phyloP scores from a whole-genome alignment of 1,139 yeast genomes.

The Yamadazyma triangularis region DNA sequence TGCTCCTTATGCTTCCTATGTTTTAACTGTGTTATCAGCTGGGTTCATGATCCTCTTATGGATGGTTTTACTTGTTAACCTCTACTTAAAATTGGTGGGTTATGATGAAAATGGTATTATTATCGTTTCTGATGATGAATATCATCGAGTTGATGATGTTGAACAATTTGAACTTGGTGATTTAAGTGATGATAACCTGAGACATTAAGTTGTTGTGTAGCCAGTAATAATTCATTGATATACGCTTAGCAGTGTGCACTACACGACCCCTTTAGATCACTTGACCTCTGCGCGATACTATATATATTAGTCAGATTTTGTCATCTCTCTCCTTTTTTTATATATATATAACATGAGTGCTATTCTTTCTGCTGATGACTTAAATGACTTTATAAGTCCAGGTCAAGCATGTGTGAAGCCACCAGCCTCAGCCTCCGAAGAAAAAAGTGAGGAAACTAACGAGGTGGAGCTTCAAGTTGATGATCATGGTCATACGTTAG shows the following conservation, averaged over 20 bases:
- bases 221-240: too few relatives aligned
- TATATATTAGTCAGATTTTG: slow-evolving; percentile 7
- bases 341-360: slow-evolving; percentile 69
- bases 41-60: slow-evolving; percentile 71
- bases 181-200: slow-evolving; percentile 23
- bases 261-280: too few relatives aligned
- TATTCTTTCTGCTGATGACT: slow-evolving; percentile 77
- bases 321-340: too few relatives aligned
- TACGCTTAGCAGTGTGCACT: too few relatives aligned
- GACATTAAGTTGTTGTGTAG: too few relatives aligned
- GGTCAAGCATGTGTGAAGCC: slow-evolving; percentile 92
- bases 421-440: slow-evolving; percentile 7
- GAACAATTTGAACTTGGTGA: slow-evolving; percentile 35
- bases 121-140: slow-evolving; percentile 4
- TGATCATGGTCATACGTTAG: slow-evolving; percentile 62
- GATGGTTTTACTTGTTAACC: slow-evolving; percentile 51
- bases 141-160: slow-evolving; percentile 15
- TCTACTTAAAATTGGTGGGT: slow-evolving; percentile 54
- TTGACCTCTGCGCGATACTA: too few relatives aligned
- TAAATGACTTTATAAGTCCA: slow-evolving; percentile 92
- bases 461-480: slow-evolving; percentile 64
- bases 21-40: slow-evolving; percentile 66
- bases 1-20: slow-evolving; percentile 81
- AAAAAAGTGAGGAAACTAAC: too few relatives aligned
- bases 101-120: slow-evolving; percentile 39